Percentiles rank a stretch among this genome's conserved stretches.
Conservation (phyloP, 75 land plant genomes). For the Gnetum montanum region DNA sequence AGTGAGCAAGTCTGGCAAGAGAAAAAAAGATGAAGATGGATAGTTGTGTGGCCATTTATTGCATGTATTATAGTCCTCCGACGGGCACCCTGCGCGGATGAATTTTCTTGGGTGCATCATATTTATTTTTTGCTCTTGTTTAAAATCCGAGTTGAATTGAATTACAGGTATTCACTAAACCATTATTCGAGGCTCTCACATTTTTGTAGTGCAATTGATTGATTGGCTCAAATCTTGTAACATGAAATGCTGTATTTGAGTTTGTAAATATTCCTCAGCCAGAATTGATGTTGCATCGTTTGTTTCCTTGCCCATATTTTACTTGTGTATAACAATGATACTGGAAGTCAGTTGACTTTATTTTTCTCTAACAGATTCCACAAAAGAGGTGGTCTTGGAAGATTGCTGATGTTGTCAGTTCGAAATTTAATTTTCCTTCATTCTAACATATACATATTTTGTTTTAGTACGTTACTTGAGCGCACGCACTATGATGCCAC, state of each 20-base stretch:
- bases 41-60: constrained; percentile 1
- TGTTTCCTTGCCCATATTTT: neutral
- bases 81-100: constrained; percentile 4
- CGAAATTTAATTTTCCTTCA: too few species aligned
- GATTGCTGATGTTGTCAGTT: too few species aligned
- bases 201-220: constrained; percentile 12
- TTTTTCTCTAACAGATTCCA: constrained; percentile 2
- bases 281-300: constrained; percentile 4
- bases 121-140: constrained; percentile 6
- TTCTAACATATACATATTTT: too few species aligned
- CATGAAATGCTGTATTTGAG: constrained; percentile 11
- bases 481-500: too few species aligned
- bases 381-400: constrained; percentile 5
- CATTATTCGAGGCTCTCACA: constrained; percentile 6
- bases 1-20: constrained; percentile 23
- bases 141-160: constrained; percentile 4
- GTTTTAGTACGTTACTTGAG: too few species aligned
- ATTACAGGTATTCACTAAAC: constrained; percentile 3
- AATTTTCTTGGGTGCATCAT: neutral
- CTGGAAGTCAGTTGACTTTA: constrained; percentile 7
- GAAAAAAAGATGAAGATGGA: constrained; percentile 34
- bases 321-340: constrained; percentile 7
- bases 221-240: constrained; percentile 11
- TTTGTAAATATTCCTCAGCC: constrained; percentile 6
- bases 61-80: neutral